Evolutionary conservation across 148 eudicot genomes (phyloP), one percentile per base, ranked within the genome.

Genomic region (Simmondsia chinensis): DNA sequence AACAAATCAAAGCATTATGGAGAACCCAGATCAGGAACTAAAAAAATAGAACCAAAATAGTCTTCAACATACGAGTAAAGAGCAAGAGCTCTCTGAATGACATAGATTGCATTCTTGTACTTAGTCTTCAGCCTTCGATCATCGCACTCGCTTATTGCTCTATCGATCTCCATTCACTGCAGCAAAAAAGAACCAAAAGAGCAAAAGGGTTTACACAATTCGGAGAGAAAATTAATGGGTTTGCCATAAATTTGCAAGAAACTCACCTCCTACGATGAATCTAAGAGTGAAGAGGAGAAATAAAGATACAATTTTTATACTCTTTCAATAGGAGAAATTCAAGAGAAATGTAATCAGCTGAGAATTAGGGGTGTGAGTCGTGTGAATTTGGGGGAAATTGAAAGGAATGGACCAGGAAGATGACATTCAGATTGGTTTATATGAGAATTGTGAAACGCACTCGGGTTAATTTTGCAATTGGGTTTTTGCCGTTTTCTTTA

Each of bases 1-100:
- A 12, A 12, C 21, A 33, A 6, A 34, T 0, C 17, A 49, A 2
- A 3, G 13, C 5, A 49, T 14, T 21, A 10, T 8, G 22, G 14
- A 32, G 14, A 20, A 20, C 37, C 22, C 20, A n/a, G 39, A 31
- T 43, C 12, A 9, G 32, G 20, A 10, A 10, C 24, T 7, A 9
- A 30, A 11, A 22, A 23, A 18, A 31, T 3, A 10, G 33, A 20
- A 25, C 19, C 10, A 19, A 31, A 10, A 1, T 2, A n/a, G n/a
- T n/a, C n/a, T n/a, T n/a, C 14, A 17, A 41, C 70, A 43, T 64
- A 89, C 97, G 75, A 56, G 75, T 85, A 84, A 41, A 89, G 94
- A 68, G 94, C 76, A 52, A 91, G 70, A 68, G 97, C 94, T 68
- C 97, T 63, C 75, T 69, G 83, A 58, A 91, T 85, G 41, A 85